These are phyloP conservation scores for Telfairia occidentalis DNA, from an alignment of 331 rosid genomes.

Conservation along the genomic window DNA sequence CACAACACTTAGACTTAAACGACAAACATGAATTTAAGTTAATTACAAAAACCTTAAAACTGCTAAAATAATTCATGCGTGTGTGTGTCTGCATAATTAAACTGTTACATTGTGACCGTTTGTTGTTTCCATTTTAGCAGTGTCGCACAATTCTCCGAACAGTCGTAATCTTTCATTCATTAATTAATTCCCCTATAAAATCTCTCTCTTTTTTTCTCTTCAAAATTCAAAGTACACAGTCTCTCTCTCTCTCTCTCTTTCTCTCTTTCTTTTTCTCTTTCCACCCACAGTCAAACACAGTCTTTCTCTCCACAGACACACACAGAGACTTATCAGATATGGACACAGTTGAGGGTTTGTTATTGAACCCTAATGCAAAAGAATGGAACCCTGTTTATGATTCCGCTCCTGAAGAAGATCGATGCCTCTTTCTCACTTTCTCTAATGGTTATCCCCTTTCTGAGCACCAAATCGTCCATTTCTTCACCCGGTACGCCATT, in stretches of 20 bases:
- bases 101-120: not conserved
- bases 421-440: slow-evolving; percentile 35
- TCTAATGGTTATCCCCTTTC: slow-evolving; percentile 28
- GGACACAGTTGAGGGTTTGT: not conserved
- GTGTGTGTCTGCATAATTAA: not conserved
- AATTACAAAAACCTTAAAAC: not conserved
- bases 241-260: not conserved
- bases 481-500: slow-evolving; percentile 21
- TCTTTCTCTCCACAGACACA: slow-evolving; percentile 2
- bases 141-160: not conserved
- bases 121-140: not conserved
- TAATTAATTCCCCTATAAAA: not conserved
- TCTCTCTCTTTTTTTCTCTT: not conserved
- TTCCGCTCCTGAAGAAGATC: slow-evolving; percentile 21
- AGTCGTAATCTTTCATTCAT: not conserved
- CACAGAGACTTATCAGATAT: not conserved
- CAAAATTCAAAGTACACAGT: not conserved
- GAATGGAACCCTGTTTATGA: slow-evolving; percentile 20
- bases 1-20: no score
- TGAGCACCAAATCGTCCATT: slow-evolving; percentile 15
- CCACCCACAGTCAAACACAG: not conserved
- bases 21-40: not conserved
- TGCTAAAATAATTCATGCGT: not conserved
- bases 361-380: slow-evolving; percentile 22
- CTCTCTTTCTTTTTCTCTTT: not conserved